Conservation (phyloP, 2,329 filamentous ascomycete species). For the Nigrospora sphaerica region DNA sequence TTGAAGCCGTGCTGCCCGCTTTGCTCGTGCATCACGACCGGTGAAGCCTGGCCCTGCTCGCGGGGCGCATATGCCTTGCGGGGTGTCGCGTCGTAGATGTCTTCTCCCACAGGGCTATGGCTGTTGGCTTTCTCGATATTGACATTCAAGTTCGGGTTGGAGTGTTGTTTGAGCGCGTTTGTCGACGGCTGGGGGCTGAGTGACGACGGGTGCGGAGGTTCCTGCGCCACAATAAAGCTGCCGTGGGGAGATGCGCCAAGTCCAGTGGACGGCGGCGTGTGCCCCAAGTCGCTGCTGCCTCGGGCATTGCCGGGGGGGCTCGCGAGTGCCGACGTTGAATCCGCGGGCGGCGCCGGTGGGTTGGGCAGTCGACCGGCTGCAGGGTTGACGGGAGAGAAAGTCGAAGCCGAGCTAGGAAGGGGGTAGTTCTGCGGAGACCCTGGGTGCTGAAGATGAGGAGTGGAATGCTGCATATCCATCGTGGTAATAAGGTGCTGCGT, state of each 20-base stretch:
- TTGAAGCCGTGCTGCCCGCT: background rate
- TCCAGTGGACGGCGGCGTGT: slow-evolving; percentile 3
- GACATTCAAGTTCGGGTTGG: slow-evolving; percentile 16
- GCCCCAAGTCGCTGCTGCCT: slow-evolving; percentile 2
- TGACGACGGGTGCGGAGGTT: slow-evolving; percentile 8
- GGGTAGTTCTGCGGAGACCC: slow-evolving; percentile 5
- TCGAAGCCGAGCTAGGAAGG: slow-evolving; percentile 3
- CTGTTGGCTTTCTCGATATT: slow-evolving; percentile 19
- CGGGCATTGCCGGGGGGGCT: background rate
- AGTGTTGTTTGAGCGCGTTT: slow-evolving; percentile 13
- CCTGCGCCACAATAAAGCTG: slow-evolving; percentile 16
- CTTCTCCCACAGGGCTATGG: slow-evolving; percentile 10
- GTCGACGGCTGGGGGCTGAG: slow-evolving; percentile 1
- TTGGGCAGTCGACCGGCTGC: slow-evolving; percentile 3
- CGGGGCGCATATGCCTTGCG: slow-evolving; percentile 3
- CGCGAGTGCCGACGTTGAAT: background rate
- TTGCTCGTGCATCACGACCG: background rate
- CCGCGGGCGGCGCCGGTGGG: background rate
- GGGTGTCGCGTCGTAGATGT: slow-evolving; percentile 23
- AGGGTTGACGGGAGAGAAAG: slow-evolving; percentile 5
- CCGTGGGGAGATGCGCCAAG: slow-evolving; percentile 10
- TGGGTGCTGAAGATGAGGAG: slow-evolving; percentile 3
- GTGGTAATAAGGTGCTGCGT: slow-evolving; percentile 13
- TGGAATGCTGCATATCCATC: slow-evolving; percentile 7
- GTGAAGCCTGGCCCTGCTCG: slow-evolving; percentile 1